These are phyloP conservation scores for Kokia cookei DNA, from an alignment of 441 rosid species.

Conservation along the genomic window DNA sequence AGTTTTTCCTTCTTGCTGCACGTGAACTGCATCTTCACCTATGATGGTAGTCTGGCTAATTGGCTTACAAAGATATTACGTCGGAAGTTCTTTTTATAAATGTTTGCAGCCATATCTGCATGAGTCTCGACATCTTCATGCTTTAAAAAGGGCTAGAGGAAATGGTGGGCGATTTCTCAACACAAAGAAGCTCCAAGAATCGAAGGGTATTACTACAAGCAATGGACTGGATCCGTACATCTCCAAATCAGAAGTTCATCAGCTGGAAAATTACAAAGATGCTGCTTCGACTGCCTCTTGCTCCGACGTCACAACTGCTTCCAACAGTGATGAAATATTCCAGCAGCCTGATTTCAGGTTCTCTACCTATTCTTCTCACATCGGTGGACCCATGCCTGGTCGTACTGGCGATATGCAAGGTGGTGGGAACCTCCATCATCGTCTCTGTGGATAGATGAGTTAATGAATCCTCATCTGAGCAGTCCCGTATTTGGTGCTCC, in stretches of 20 bases:
- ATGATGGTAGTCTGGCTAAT: not conserved
- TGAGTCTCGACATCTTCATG: conserved; percentile 83
- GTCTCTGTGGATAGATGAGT: conserved; percentile 31
- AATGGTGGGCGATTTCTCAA: conserved; percentile 80
- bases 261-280: conserved; percentile 22
- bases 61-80: not conserved
- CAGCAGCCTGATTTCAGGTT: conserved; percentile 44
- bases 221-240: conserved; percentile 12
- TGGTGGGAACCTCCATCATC: conserved; percentile 32
- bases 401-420: conserved; percentile 32
- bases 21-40: not conserved
- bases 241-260: conserved; percentile 38
- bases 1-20: conserved; percentile 1
- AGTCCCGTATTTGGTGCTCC: conserved; percentile 6
- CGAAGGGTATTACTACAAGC: conserved; percentile 17
- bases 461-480: conserved; percentile 4
- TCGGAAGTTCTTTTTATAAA: not conserved
- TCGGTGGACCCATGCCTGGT: conserved; percentile 31
- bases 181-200: conserved; percentile 45
- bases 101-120: conserved; percentile 69
- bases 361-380: conserved; percentile 39
- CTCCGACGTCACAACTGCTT: conserved; percentile 46
- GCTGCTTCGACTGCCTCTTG: conserved; percentile 40
- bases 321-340: conserved; percentile 35
- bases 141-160: conserved; percentile 80